These are phyloP conservation scores for Trichoderma sp. DNA, from an alignment of 2,329 filamentous ascomycete genomes.

Conservation along the genomic window DNA sequence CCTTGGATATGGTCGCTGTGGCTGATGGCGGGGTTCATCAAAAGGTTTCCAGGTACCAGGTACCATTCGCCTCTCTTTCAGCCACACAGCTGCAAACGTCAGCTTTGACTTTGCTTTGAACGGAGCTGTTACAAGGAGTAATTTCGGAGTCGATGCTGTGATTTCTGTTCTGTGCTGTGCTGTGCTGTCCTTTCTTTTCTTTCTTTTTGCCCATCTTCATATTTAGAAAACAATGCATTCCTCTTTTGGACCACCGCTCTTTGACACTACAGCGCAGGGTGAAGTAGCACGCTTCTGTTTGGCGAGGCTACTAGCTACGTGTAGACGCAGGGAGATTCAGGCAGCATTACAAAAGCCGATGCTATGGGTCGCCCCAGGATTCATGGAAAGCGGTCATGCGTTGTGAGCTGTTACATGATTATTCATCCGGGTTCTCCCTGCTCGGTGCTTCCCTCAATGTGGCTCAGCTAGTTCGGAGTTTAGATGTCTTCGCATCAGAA, in stretches of 20 bases:
- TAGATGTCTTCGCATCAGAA: not conserved
- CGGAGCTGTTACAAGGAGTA: not conserved
- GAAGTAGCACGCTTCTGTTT: no score
- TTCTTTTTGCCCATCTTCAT: not conserved
- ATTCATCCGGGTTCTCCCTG: not conserved
- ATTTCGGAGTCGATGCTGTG: not conserved
- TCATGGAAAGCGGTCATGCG: not conserved
- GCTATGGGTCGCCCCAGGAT: not conserved
- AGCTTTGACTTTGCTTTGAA: not conserved
- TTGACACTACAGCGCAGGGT: not conserved
- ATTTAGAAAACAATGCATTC: not conserved
- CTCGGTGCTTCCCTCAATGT: not conserved
- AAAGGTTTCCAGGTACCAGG: not conserved
- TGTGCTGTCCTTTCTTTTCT: not conserved
- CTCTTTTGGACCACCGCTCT: not conserved
- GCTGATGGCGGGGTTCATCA: not conserved
- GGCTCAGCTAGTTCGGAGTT: constrained; percentile 1
- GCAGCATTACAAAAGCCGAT: not conserved
- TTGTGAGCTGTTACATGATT: not conserved
- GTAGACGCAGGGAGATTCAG: not conserved
- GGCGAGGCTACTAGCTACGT: not conserved
- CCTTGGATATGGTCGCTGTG: not conserved
- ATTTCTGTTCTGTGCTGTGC: not conserved
- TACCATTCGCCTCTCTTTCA: not conserved
- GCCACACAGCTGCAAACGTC: not conserved